These are phyloP conservation scores for Kwoniella sp. DNA, from an alignment of 768 basidiomycete genomes.

Conservation along the genomic window DNA sequence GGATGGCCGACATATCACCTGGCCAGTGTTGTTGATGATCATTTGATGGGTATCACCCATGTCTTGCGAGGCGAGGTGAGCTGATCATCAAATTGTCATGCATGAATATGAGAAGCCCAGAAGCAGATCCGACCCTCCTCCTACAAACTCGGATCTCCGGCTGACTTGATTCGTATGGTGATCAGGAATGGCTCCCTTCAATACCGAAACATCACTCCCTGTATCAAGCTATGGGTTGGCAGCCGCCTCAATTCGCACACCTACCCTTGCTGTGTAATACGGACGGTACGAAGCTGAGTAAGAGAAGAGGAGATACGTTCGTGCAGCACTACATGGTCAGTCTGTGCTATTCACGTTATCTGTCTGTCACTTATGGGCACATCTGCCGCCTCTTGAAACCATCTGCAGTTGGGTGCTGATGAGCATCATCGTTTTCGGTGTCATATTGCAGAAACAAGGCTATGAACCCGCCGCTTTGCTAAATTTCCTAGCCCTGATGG, in stretches of 20 bases:
- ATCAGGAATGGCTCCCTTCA: slow-evolving; percentile 93
- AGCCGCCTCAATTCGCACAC: slow-evolving; percentile 82
- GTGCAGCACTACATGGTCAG: slow-evolving; percentile 83
- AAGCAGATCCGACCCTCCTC: too few relatives aligned
- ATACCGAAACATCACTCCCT: slow-evolving; percentile 87
- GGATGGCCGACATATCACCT: slow-evolving; percentile 94
- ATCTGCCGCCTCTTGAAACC: too few relatives aligned
- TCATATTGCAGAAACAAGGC: slow-evolving; percentile 68
- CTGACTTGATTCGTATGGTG: background rate
- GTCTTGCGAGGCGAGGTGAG: slow-evolving; percentile 88
- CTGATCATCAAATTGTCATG: slow-evolving; percentile 3
- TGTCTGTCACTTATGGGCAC: too few relatives aligned
- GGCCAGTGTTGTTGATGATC: slow-evolving; percentile 92
- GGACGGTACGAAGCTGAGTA: slow-evolving; percentile 92
- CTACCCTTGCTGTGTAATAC: slow-evolving; percentile 85
- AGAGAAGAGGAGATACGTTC: slow-evolving; percentile 83
- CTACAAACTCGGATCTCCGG: too few relatives aligned
- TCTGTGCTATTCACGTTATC: slow-evolving; percentile 10
- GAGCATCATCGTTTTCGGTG: background rate
- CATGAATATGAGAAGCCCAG: too few relatives aligned
- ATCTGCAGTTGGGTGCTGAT: slow-evolving; percentile 1
- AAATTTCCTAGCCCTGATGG: slow-evolving; percentile 93
- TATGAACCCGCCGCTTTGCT: slow-evolving; percentile 88
- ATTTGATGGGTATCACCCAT: slow-evolving; percentile 93
- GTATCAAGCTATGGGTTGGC: slow-evolving; percentile 73